A percentile compares a stretch with the other conserved stretches of the same genome.
phyloP scores from a whole-genome alignment of 192 early-diverging fungal genomes.

The Umbelopsis vinacea region DNA sequence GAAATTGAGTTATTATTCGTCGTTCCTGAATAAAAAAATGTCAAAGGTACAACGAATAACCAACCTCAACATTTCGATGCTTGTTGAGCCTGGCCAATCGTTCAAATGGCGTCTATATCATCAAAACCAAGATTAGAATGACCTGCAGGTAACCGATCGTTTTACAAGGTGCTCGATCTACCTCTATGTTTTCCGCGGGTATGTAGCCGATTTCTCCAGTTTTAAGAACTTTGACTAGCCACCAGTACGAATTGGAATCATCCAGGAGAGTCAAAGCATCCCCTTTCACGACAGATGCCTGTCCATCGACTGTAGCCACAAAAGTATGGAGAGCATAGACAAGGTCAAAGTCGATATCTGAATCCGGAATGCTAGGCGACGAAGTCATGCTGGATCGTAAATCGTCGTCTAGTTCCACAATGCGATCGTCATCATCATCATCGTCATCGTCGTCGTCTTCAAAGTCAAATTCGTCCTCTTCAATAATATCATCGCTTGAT shows the following conservation, averaged over 20 bases:
- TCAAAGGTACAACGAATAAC: not conserved
- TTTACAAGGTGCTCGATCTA: slow-evolving; percentile 14
- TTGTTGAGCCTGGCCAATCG: slow-evolving; percentile 79
- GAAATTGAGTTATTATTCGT: slow-evolving; percentile 4
- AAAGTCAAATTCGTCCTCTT: slow-evolving; percentile 32
- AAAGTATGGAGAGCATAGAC: slow-evolving; percentile 86
- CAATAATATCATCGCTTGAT: slow-evolving; percentile 9
- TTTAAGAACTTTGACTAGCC: slow-evolving; percentile 65
- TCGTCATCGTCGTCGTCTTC: slow-evolving; percentile 40
- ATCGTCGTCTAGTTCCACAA: slow-evolving; percentile 41
- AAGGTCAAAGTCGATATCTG: slow-evolving; percentile 69
- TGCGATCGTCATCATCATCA: slow-evolving; percentile 36
- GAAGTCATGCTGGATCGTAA: slow-evolving; percentile 40
- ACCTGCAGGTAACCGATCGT: not conserved
- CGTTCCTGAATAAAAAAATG: not conserved
- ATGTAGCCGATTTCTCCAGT: slow-evolving; percentile 78
- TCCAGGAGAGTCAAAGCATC: slow-evolving; percentile 76
- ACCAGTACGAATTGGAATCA: slow-evolving; percentile 84
- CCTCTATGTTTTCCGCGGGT: slow-evolving; percentile 86
- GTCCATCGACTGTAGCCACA: slow-evolving; percentile 79
- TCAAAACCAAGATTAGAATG: not conserved
- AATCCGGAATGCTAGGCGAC: slow-evolving; percentile 49
- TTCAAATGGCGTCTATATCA: slow-evolving; percentile 72
- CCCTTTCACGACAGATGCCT: slow-evolving; percentile 75
- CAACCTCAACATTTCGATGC: slow-evolving; percentile 67